These are phyloP conservation scores for Claviceps sp. DNA, from an alignment of 2,329 filamentous ascomycete species.

Conservation along the genomic window DNA sequence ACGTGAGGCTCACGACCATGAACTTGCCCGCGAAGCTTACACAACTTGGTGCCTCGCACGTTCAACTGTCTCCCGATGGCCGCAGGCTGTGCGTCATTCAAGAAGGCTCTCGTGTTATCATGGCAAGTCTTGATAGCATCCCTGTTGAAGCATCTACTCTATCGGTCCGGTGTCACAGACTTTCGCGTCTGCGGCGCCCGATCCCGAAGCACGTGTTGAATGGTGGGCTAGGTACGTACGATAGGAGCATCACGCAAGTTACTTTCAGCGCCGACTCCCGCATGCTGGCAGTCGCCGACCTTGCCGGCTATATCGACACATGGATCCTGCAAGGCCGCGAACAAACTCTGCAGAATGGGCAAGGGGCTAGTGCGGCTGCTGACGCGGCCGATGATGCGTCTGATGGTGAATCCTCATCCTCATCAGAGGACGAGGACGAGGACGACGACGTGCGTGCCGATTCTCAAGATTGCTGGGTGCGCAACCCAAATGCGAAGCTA, in stretches of 20 bases:
- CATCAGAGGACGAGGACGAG: constrained; percentile 13
- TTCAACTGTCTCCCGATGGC: constrained; percentile 57
- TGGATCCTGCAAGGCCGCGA: constrained; percentile 53
- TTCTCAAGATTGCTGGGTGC: constrained; percentile 50
- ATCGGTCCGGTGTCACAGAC: constrained; percentile 28
- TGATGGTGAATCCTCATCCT: constrained; percentile 26
- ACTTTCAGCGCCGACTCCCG: constrained; percentile 71
- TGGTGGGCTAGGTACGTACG: constrained; percentile 61
- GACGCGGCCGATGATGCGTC: constrained; percentile 21
- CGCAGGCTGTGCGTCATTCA: constrained; percentile 56
- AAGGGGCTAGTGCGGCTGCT: constrained; percentile 19
- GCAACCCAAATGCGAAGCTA: constrained; percentile 56
- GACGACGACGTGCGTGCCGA: constrained; percentile 31
- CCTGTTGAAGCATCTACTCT: constrained; percentile 9
- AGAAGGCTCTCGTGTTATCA: constrained; percentile 42
- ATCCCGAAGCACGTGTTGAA: constrained; percentile 42
- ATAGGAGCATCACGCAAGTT: constrained; percentile 58
- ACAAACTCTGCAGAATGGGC: constrained; percentile 17
- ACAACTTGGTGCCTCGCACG: constrained; percentile 50
- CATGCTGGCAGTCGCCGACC: constrained; percentile 65
- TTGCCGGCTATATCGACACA: constrained; percentile 76
- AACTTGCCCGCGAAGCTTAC: constrained; percentile 45
- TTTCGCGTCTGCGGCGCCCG: constrained; percentile 39
- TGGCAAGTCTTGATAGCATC: constrained; percentile 22
- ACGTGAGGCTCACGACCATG: constrained; percentile 58